Evolutionary conservation across 1,139 yeast genomes (phyloP).

Genomic region (Pichia sp.): DNA sequence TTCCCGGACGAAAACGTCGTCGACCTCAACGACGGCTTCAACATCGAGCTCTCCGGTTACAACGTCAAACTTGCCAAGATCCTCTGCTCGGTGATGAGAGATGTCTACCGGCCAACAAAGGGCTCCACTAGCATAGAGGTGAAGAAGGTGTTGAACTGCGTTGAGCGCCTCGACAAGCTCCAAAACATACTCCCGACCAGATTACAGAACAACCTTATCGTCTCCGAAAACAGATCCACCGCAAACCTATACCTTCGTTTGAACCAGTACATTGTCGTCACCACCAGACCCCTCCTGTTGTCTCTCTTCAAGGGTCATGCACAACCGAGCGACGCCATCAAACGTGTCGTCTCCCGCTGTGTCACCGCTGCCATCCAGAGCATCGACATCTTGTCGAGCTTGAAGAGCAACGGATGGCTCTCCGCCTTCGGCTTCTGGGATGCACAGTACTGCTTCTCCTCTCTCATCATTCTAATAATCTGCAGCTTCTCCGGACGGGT

Average conservation of each 20-base stretch:
- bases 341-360: slow-evolving; percentile 38
- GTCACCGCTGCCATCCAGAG: slow-evolving; percentile 39
- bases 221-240: slow-evolving; percentile 33
- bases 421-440: slow-evolving; percentile 50
- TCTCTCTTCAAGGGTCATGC: slow-evolving; percentile 38
- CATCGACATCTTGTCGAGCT: slow-evolving; percentile 38
- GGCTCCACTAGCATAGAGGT: slow-evolving; percentile 31
- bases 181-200: slow-evolving; percentile 22
- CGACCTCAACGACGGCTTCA: slow-evolving; percentile 36
- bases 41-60: slow-evolving; percentile 35
- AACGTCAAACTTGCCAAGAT: slow-evolving; percentile 42
- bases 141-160: slow-evolving; percentile 27
- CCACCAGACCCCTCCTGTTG: slow-evolving; percentile 43
- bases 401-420: slow-evolving; percentile 37
- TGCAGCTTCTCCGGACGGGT: slow-evolving; percentile 36
- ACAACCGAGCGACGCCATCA: slow-evolving; percentile 34
- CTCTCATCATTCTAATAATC: slow-evolving; percentile 36
- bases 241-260: slow-evolving; percentile 45
- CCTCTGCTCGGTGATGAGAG: slow-evolving; percentile 37
- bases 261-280: slow-evolving; percentile 42
- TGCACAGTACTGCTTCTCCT: slow-evolving; percentile 44
- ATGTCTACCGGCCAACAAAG: slow-evolving; percentile 37
- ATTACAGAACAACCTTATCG: slow-evolving; percentile 24
- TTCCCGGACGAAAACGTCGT: slow-evolving; percentile 38
- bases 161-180: slow-evolving; percentile 22